Conservation (phyloP, 192 early-diverging fungal species). For the Chytriomyces hyalinus region DNA sequence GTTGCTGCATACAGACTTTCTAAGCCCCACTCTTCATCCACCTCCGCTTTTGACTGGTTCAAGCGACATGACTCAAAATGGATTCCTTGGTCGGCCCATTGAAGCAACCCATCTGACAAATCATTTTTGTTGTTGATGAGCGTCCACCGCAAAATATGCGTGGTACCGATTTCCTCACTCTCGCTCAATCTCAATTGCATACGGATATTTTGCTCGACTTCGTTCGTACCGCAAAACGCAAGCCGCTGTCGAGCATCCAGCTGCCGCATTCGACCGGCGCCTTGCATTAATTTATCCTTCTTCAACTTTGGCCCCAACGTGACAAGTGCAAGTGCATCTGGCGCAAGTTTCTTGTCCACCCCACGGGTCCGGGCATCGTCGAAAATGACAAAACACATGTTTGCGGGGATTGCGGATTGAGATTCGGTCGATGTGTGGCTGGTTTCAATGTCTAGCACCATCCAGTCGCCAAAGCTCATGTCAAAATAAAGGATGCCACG, state of each 20-base stretch:
- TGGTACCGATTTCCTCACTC: neutral
- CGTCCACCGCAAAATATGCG: neutral
- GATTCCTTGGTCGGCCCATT: constrained; percentile 12
- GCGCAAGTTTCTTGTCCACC: constrained; percentile 8
- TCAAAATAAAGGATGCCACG: constrained; percentile 16
- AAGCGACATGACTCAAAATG: constrained; percentile 4
- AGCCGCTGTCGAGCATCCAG: constrained; percentile 5
- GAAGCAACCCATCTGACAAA: neutral
- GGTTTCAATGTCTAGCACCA: neutral
- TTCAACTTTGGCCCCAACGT: constrained; percentile 9
- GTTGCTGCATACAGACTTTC: neutral
- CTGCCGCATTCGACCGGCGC: constrained; percentile 25
- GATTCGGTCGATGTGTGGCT: neutral
- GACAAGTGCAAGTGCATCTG: constrained; percentile 13
- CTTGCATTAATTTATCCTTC: constrained; percentile 35
- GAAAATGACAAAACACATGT: constrained; percentile 14
- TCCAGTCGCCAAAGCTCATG: neutral
- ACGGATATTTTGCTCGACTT: neutral
- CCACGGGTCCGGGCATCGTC: constrained; percentile 23
- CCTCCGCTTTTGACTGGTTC: neutral
- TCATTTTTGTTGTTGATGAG: constrained; percentile 15
- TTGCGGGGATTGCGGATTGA: constrained; percentile 4
- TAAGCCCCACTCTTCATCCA: constrained; percentile 17
- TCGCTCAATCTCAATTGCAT: neutral
- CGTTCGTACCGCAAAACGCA: neutral